Percentiles rank a stretch among this genome's conserved stretches.
These are phyloP conservation scores for Rhizopogon hawkerae DNA, from an alignment of 1,284 basidiomycete genomes.

Conservation along the genomic window DNA sequence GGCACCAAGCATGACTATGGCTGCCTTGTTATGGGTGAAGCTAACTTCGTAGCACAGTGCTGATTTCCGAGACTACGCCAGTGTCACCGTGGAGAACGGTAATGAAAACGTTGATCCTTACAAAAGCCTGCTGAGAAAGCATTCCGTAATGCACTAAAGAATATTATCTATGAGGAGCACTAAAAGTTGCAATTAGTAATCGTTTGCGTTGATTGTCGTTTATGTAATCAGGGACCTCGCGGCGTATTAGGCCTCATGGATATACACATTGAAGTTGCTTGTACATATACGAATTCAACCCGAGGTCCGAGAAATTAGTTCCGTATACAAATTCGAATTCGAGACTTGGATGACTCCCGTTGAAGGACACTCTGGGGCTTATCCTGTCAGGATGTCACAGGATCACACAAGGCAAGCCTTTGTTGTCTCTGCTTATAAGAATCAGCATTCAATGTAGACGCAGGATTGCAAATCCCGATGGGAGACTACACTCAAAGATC, in stretches of 20 bases:
- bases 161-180: conserved; percentile 46
- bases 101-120: conserved; percentile 30
- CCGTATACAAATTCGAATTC: not conserved
- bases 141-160: conserved; percentile 29
- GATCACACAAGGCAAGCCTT: not conserved
- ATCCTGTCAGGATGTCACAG: not conserved
- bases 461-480: not conserved
- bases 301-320: no score
- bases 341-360: no score
- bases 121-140: conserved; percentile 30
- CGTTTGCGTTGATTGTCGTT: no score
- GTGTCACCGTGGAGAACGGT: conserved; percentile 71
- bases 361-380: not conserved
- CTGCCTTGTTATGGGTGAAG: conserved; percentile 31
- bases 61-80: conserved; percentile 85
- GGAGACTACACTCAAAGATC: conserved; percentile 28
- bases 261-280: no score
- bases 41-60: conserved; percentile 22
- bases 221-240: no score
- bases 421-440: not conserved
- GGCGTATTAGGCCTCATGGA: no score
- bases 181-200: no score
- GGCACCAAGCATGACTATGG: conserved; percentile 76
- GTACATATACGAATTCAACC: no score
- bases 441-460: not conserved